phyloP scores from a whole-genome alignment of 2,329 filamentous ascomycete genomes.

The Alternaria gansuensis region DNA sequence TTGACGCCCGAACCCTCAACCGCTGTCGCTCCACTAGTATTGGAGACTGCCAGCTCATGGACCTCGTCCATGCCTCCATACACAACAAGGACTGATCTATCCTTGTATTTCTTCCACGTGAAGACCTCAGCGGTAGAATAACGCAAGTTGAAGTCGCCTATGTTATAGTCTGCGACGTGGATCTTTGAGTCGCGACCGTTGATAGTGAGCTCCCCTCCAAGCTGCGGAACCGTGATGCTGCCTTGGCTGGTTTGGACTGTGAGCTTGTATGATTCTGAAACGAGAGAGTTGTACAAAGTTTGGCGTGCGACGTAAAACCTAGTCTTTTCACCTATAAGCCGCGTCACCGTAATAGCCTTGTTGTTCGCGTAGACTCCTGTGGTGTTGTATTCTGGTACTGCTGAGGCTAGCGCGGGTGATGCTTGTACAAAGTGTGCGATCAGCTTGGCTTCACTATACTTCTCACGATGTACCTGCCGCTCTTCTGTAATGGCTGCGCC shows the following conservation, averaged over 20 bases:
- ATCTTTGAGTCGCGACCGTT: conserved; percentile 71
- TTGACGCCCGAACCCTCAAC: conserved; percentile 52
- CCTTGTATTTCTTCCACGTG: conserved; percentile 68
- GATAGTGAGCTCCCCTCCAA: conserved; percentile 63
- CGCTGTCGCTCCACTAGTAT: conserved; percentile 38
- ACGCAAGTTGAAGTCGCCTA: conserved; percentile 65
- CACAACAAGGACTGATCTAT: conserved; percentile 66
- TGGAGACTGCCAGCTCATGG: conserved; percentile 66
- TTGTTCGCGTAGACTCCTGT: conserved; percentile 40
- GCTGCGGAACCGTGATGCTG: conserved; percentile 64
- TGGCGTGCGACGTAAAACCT: conserved; percentile 73
- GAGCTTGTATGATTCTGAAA: conserved; percentile 67
- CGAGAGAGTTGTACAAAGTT: conserved; percentile 65
- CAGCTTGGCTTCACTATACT: conserved; percentile 79
- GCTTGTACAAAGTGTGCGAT: conserved; percentile 75
- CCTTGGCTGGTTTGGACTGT: conserved; percentile 64
- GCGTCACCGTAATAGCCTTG: conserved; percentile 65
- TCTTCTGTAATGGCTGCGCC: conserved; percentile 72
- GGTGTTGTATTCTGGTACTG: conserved; percentile 34
- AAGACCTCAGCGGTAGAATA: conserved; percentile 75
- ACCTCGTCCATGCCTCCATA: conserved; percentile 68
- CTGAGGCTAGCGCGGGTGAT: conserved; percentile 71
- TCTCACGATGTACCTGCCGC: conserved; percentile 71
- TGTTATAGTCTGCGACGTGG: conserved; percentile 70
- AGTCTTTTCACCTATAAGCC: conserved; percentile 62